These are phyloP conservation scores for Talaromyces proteolyticus DNA, from an alignment of 495 filamentous ascomycete species.

Conservation along the genomic window DNA sequence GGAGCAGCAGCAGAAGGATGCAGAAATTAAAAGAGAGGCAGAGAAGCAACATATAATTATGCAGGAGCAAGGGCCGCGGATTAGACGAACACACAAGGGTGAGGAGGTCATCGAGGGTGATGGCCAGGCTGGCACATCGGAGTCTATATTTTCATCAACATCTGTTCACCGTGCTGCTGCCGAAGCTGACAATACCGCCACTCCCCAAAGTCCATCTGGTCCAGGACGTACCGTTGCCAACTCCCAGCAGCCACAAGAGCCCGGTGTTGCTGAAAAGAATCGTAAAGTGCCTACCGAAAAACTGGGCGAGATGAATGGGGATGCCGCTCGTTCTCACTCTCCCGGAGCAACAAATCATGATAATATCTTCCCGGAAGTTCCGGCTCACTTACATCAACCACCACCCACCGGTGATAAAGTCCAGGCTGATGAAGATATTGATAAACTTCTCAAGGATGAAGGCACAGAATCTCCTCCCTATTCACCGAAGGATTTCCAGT, in stretches of 20 bases:
- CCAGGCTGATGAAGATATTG: constrained; percentile 82
- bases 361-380: constrained; percentile 38
- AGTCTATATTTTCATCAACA: constrained; percentile 44
- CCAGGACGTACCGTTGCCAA: too few species aligned
- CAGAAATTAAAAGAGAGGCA: constrained; percentile 66
- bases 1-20: constrained; percentile 74
- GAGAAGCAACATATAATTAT: constrained; percentile 86
- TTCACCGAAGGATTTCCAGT: constrained; percentile 67
- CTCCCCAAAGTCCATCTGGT: constrained; percentile 25
- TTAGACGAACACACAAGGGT: constrained; percentile 90
- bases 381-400: constrained; percentile 34
- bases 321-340: constrained; percentile 9
- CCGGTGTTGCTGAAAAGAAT: constrained; percentile 36
- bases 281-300: neutral
- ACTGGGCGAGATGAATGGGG: neutral
- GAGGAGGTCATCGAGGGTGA: constrained; percentile 84
- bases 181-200: constrained; percentile 33
- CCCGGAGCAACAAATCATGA: constrained; percentile 14
- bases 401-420: constrained; percentile 29
- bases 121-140: constrained; percentile 31
- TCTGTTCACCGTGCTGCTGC: constrained; percentile 30
- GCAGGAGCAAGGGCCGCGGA: constrained; percentile 75
- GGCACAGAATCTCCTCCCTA: constrained; percentile 80
- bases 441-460: constrained; percentile 78
- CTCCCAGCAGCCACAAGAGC: constrained; percentile 20